Conservation (phyloP, 164 flowering plant genomes). For the Warburgia ugandensis region DNA sequence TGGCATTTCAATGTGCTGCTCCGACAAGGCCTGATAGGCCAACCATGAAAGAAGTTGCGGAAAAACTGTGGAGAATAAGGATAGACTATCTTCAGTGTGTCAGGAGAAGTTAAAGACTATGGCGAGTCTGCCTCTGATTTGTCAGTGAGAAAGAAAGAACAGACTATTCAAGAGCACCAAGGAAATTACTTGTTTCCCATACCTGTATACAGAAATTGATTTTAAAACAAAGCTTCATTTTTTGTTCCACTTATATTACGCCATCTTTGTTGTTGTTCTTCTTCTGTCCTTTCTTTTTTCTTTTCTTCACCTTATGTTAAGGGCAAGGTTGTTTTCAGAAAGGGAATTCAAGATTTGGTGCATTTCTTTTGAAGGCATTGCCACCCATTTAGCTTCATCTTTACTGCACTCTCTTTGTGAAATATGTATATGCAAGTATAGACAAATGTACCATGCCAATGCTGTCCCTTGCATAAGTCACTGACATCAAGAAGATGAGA, state of each 20-base stretch:
- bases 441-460: too few relatives aligned
- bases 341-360: too few relatives aligned
- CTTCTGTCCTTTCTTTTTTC: too few relatives aligned
- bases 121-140: neutral
- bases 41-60: constrained; percentile 78
- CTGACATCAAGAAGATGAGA: too few relatives aligned
- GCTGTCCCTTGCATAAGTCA: too few relatives aligned
- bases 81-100: constrained; percentile 48
- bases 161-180: neutral
- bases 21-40: constrained; percentile 78
- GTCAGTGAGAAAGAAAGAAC: neutral
- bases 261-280: too few relatives aligned
- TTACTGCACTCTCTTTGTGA: too few relatives aligned
- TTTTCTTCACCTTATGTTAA: too few relatives aligned
- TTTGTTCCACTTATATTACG: neutral
- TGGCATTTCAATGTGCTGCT: constrained; percentile 86
- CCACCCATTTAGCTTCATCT: too few relatives aligned
- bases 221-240: neutral
- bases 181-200: neutral
- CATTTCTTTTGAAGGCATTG: too few relatives aligned
- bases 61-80: constrained; percentile 82
- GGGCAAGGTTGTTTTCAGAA: too few relatives aligned
- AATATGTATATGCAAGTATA: too few relatives aligned
- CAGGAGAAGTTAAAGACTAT: constrained; percentile 16
- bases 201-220: neutral